Base-by-base conservation (phyloP, 2,329 filamentous ascomycete species). In the Colletotrichum melonis region DNA sequence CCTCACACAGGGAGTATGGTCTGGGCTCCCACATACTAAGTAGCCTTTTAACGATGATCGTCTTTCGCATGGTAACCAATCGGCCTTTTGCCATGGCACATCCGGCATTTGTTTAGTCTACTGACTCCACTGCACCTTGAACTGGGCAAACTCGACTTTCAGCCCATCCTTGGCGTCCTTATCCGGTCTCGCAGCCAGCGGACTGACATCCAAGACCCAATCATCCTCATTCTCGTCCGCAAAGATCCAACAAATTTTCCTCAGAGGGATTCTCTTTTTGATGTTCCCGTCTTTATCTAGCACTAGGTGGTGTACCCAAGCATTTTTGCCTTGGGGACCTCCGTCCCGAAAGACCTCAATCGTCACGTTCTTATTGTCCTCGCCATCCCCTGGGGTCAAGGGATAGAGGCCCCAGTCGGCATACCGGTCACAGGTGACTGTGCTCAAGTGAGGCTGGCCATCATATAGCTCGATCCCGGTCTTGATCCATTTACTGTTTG, bases 401-500 rank as follows among this genome's bases (percentile, higher is more conserved):
- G 90, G 87, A 6, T 87, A 81, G 67, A 96, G 84, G 80, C 90
- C 92, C 94, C 94, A 96, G 82, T 97, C 94, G 1, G 93, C 90
- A 87, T 88, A 95, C 52, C 83, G 82, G 80, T 95, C 93, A 76
- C 92, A 94, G 6, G 88, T 87, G 0, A 95, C 94, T 7, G 92
- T 92, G 74, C 91, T 92, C 19, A 95, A 83, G 77, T 91, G 90
- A 1, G 92, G 88, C 63, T 83, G 81, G 71, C 85, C 86, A 70
- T 92, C 83, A 82, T 92, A 93, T 81, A 90, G 91, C 81, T 96
- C 94, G 75, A 97, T 89, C 63, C 94, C 94, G 1, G 92, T 90
- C 82, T 97, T 97, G 80, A 97, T 88, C 93, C 94, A 96, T 78
- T 93, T 92, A 56, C 84, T 81, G 26, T 80, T 82, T 4, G 81